These are phyloP conservation scores for Rubroshorea leprosula DNA, from an alignment of 345 rosid species.

Conservation along the genomic window DNA sequence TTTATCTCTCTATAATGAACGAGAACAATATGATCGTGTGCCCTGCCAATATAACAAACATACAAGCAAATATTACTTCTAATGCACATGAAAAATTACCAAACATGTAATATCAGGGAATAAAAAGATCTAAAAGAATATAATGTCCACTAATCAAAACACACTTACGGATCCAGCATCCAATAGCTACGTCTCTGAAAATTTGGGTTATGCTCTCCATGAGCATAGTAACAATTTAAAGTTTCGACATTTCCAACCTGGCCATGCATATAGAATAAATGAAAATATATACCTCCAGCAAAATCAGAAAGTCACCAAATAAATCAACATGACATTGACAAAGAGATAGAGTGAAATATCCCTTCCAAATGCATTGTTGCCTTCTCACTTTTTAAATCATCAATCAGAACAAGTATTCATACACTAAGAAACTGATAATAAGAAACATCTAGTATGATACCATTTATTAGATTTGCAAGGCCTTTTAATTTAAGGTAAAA, in stretches of 20 bases:
- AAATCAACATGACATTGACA: background rate
- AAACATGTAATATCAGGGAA: too few species aligned
- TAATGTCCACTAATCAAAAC: background rate
- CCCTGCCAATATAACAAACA: too few species aligned
- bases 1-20: slow-evolving; percentile 86
- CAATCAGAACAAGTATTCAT: too few species aligned
- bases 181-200: slow-evolving; percentile 97
- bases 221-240: slow-evolving; percentile 92
- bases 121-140: background rate
- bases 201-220: slow-evolving; percentile 67
- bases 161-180: slow-evolving; percentile 93
- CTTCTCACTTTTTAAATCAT: too few species aligned
- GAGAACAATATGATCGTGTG: slow-evolving; percentile 75
- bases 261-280: slow-evolving; percentile 24
- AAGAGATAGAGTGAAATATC: too few species aligned
- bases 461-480: background rate
- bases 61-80: slow-evolving; percentile 19
- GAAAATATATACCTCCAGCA: slow-evolving; percentile 4
- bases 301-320: slow-evolving; percentile 6
- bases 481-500: background rate
- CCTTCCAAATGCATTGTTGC: too few species aligned
- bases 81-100: too few species aligned
- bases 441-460: background rate
- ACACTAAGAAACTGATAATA: background rate
- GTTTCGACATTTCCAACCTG: slow-evolving; percentile 91